These are phyloP conservation scores for Eucalyptus shirleyi DNA, from an alignment of 345 rosid species.

Conservation along the genomic window DNA sequence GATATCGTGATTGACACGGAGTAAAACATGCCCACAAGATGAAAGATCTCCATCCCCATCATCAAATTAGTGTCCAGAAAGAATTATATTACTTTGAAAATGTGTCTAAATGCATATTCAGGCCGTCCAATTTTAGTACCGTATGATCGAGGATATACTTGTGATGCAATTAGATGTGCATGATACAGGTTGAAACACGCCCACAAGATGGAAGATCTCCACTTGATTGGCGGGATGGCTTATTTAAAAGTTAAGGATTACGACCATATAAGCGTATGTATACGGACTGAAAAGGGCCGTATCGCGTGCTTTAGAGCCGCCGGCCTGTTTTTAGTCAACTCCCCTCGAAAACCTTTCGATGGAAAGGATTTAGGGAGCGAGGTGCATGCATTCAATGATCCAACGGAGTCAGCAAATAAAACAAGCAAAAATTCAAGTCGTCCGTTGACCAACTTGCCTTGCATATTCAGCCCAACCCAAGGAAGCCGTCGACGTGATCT, in stretches of 20 bases:
- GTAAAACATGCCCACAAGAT: no score
- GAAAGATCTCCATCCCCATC: neutral
- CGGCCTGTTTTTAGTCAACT: neutral
- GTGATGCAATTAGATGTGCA: neutral
- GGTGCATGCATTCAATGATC: neutral
- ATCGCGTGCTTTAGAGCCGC: neutral
- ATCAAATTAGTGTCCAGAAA: accelerated
- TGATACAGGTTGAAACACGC: accelerated
- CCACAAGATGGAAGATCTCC: neutral
- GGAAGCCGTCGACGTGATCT: neutral
- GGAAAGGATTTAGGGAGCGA: neutral
- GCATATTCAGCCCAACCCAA: neutral
- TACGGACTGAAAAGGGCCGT: neutral
- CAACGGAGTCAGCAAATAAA: neutral
- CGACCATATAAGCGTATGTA: neutral
- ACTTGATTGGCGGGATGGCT: accelerated
- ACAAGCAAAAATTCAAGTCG: neutral
- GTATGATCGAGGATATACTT: neutral
- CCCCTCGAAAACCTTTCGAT: neutral
- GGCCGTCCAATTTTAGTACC: neutral
- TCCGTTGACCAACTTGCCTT: neutral
- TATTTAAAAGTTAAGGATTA: neutral
- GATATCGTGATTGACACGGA: no score
- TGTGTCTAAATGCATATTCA: neutral
- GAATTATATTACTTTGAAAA: neutral